Percentiles rank a stretch among this genome's conserved stretches.
These are phyloP conservation scores for Aureobasidium zeae DNA, from an alignment of 2,329 filamentous ascomycete genomes.

Conservation along the genomic window DNA sequence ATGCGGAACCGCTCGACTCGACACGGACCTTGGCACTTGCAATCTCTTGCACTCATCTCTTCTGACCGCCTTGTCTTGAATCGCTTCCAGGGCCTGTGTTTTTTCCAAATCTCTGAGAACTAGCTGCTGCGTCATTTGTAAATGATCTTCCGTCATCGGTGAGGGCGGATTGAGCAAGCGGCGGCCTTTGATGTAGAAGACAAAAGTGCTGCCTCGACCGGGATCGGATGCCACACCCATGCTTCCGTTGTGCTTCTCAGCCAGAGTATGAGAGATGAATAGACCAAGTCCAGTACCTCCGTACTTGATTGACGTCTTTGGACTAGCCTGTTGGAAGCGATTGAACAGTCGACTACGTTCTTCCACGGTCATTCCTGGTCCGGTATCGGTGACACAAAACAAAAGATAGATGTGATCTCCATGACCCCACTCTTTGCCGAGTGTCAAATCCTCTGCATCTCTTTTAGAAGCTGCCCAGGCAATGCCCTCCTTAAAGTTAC, in stretches of 20 bases:
- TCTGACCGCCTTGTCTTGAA: background rate
- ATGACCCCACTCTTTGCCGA: slow-evolving; percentile 17
- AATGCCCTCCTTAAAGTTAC: slow-evolving; percentile 26
- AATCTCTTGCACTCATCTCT: background rate
- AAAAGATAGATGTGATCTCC: slow-evolving; percentile 28
- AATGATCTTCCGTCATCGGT: slow-evolving; percentile 34
- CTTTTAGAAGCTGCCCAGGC: slow-evolving; percentile 23
- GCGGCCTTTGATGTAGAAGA: slow-evolving; percentile 49
- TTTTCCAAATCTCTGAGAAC: background rate
- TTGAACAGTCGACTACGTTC: slow-evolving; percentile 47
- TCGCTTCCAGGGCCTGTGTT: background rate
- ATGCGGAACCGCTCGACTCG: background rate
- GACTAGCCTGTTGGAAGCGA: slow-evolving; percentile 59
- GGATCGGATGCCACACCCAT: slow-evolving; percentile 55
- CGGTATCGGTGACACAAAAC: slow-evolving; percentile 30
- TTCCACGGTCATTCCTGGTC: slow-evolving; percentile 28
- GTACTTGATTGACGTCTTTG: slow-evolving; percentile 56
- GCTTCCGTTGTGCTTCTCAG: slow-evolving; percentile 58
- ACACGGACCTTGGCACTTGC: background rate
- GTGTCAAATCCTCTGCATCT: slow-evolving; percentile 10
- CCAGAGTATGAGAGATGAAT: slow-evolving; percentile 58
- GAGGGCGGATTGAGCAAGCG: slow-evolving; percentile 32
- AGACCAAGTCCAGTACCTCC: slow-evolving; percentile 61
- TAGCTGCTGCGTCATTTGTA: slow-evolving; percentile 1
- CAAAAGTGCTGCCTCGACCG: slow-evolving; percentile 41